These are phyloP conservation scores for Penicillium coprophilum DNA, from an alignment of 495 filamentous ascomycete species.

Conservation along the genomic window DNA sequence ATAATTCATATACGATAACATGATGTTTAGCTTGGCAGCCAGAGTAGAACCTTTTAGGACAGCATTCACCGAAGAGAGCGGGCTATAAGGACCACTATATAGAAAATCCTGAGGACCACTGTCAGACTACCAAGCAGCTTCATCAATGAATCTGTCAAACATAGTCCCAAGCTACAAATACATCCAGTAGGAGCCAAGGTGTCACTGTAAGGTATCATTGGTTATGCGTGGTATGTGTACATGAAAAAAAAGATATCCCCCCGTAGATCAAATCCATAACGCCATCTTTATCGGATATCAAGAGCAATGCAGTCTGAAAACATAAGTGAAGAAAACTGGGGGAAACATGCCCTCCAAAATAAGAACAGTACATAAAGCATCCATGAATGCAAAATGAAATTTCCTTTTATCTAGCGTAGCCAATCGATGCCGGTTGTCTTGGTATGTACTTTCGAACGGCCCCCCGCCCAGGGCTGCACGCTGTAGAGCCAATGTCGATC, in stretches of 20 bases:
- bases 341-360: conserved; percentile 15
- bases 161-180: not conserved
- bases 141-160: not conserved
- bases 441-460: conserved; percentile 31
- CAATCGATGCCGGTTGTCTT: conserved; percentile 27
- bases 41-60: not conserved
- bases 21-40: not conserved
- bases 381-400: not conserved
- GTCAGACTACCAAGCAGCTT: not conserved
- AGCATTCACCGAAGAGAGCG: not conserved
- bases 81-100: not conserved
- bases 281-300: conserved; percentile 26
- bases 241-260: conserved; percentile 9
- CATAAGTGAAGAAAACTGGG: conserved; percentile 11
- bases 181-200: conserved; percentile 16
- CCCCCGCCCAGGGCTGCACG: conserved; percentile 32
- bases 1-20: not conserved
- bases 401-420: conserved; percentile 33
- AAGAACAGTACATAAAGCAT: conserved; percentile 23
- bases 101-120: not conserved
- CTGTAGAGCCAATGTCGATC: conserved; percentile 72
- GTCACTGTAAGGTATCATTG: conserved; percentile 9
- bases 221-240: conserved; percentile 15
- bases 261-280: conserved; percentile 13
- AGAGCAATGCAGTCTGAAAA: conserved; percentile 11